Conservation (phyloP, 768 basidiomycete species). For the Boletales sp. region DNA sequence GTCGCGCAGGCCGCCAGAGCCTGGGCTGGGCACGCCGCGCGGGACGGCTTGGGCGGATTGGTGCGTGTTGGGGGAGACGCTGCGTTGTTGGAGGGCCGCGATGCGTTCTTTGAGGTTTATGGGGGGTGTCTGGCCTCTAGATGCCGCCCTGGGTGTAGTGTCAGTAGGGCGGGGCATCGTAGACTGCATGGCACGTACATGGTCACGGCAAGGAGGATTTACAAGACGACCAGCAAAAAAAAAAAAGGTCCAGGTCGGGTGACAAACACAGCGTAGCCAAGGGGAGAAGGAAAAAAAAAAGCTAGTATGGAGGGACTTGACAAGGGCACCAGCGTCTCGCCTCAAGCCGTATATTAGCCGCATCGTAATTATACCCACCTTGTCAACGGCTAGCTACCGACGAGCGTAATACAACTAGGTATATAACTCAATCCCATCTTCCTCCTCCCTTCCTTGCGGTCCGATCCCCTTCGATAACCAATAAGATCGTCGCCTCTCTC, state of each 20-base stretch:
- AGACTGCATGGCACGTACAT: conserved; percentile 19
- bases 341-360: neutral
- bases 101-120: conserved; percentile 79
- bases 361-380: conserved; percentile 4
- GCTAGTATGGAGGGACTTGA: no score
- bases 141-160: conserved; percentile 21
- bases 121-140: conserved; percentile 25
- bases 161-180: conserved; percentile 10
- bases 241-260: no score
- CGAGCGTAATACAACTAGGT: neutral
- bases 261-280: no score
- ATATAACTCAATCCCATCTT: conserved; percentile 3
- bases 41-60: conserved; percentile 32
- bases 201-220: conserved; percentile 8
- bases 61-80: conserved; percentile 25
- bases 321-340: no score
- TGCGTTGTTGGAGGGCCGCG: conserved; percentile 71
- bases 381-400: neutral
- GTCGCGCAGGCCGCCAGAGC: conserved; percentile 44
- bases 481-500: conserved; percentile 41
- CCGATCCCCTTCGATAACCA: conserved; percentile 56
- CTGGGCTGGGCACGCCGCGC: conserved; percentile 23
- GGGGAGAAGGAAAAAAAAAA: no score
- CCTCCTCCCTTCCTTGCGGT: conserved; percentile 20
- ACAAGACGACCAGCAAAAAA: conserved; percentile 21